Conservation (phyloP, 2,329 filamentous ascomycete species). For the Microcera coccophila region DNA sequence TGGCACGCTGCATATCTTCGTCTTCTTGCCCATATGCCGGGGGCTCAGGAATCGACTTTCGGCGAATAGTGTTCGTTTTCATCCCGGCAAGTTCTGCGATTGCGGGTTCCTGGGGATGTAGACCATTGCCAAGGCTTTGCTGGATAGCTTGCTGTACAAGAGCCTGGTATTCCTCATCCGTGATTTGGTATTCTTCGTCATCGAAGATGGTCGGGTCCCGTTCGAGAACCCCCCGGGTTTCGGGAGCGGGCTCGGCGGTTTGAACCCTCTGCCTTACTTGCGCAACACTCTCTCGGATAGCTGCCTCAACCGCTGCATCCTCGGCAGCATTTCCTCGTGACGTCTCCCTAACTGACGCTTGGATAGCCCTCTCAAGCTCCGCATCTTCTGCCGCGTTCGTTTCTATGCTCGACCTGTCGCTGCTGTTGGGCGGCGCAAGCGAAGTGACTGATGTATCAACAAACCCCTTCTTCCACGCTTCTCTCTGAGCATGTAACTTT, state of each 20-base stretch:
- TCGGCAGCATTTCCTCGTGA: constrained; percentile 66
- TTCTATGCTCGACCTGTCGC: constrained; percentile 12
- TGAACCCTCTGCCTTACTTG: constrained; percentile 42
- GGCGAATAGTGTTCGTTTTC: neutral
- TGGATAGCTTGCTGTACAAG: constrained; percentile 55
- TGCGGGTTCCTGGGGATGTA: constrained; percentile 17
- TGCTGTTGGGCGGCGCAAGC: constrained; percentile 11
- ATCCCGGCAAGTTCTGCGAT: constrained; percentile 13
- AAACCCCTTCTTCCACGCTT: constrained; percentile 35
- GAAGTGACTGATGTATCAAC: constrained; percentile 15
- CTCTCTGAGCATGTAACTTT: constrained; percentile 46
- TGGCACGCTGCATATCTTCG: constrained; percentile 36
- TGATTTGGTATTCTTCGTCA: constrained; percentile 44
- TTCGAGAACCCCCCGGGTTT: constrained; percentile 20
- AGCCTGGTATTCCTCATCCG: constrained; percentile 56
- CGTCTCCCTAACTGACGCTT: constrained; percentile 63
- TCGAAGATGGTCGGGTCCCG: constrained; percentile 34
- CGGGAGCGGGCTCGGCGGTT: constrained; percentile 23
- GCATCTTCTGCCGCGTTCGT: constrained; percentile 40
- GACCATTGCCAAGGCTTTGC: constrained; percentile 40
- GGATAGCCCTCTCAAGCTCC: constrained; percentile 70
- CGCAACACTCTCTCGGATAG: constrained; percentile 67
- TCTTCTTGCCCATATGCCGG: constrained; percentile 27
- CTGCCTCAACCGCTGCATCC: constrained; percentile 67
- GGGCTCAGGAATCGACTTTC: neutral